Evolutionary conservation across 805 yeast genomes (phyloP), one percentile per base, ranked within the genome.

Genomic region (Candida berthetii): DNA sequence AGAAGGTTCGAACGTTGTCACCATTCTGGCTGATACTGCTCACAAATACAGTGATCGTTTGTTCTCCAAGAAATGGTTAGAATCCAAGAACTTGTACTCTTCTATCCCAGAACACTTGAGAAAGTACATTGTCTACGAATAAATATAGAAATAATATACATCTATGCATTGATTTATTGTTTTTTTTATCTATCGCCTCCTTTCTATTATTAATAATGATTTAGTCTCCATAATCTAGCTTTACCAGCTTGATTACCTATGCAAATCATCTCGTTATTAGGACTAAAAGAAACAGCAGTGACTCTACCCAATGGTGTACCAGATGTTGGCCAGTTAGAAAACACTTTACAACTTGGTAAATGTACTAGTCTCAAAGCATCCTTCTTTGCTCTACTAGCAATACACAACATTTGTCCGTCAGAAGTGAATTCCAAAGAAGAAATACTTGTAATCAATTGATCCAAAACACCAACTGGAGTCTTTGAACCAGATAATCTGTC

Each of bases 291-390:
- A 3, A 80, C 82, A 15, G 81, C 64, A 0, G 96, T 86, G 28
- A 93, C 96, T 50, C 83, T 80, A n/a, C 99, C 99, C 50, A 93
- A 72, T 10, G 99, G 98, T 1, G 99, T 91, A 6, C 89, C 89
- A 40, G 91, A 81, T 2, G 98, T 93, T 15, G 99, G 99, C 99
- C 99, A 93, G 68, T 93, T 93, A 38, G 81, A 72, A 65, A 81
- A 93, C 7, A 87, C 96, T 16, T 86, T 76, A 48, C 91, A 87
- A 20, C 85, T 74, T 18, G 97, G 96, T 43, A 91, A 64, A 58
- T 93, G 98, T 11, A 88, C 90, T 48, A 93, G 60, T 54, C 90
- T 76, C 46, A 93, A 68, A 3, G 96, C 86, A 61, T 93, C 98
- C 53, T 82, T 80, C 65, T 82, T 80, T 5, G 83, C 88, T 53